Percentiles rank a stretch among this genome's conserved stretches.
These are phyloP conservation scores for Capronia americana DNA, from an alignment of 2,329 filamentous ascomycete genomes.

Conservation along the genomic window DNA sequence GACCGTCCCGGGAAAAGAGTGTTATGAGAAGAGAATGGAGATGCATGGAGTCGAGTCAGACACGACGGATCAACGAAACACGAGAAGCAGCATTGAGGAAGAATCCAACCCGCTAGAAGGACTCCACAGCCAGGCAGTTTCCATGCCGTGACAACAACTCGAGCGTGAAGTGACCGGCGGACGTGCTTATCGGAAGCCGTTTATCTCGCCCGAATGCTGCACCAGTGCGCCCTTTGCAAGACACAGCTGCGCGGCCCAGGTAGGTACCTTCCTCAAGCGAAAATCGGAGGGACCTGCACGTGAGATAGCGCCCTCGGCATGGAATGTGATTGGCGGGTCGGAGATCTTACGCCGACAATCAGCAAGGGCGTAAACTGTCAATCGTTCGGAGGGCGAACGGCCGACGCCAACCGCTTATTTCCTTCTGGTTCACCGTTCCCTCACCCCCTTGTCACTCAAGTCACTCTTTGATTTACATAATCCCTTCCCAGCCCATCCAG, in stretches of 20 bases:
- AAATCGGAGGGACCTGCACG: background rate
- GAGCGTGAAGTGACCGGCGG: background rate
- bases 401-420: constrained; percentile 27
- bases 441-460: constrained; percentile 1
- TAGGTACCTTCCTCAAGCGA: background rate
- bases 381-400: background rate
- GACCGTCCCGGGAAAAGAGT: background rate
- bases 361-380: constrained; percentile 5
- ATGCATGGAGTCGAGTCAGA: background rate
- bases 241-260: background rate
- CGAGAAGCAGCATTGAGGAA: background rate
- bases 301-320: background rate
- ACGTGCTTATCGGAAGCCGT: background rate
- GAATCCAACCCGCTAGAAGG: background rate
- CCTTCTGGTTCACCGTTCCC: constrained; percentile 11
- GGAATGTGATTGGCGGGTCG: constrained; percentile 18
- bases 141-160: background rate
- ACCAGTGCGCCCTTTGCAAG: background rate
- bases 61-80: background rate
- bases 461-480: constrained; percentile 21
- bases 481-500: constrained; percentile 12
- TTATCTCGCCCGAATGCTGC: background rate
- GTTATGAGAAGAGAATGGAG: constrained; percentile 1
- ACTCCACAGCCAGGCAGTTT: background rate
- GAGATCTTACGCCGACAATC: constrained; percentile 19